Evolutionary conservation across 352 stramenopile genomes (phyloP).

Genomic region (Globisporangium uncinulatum): DNA sequence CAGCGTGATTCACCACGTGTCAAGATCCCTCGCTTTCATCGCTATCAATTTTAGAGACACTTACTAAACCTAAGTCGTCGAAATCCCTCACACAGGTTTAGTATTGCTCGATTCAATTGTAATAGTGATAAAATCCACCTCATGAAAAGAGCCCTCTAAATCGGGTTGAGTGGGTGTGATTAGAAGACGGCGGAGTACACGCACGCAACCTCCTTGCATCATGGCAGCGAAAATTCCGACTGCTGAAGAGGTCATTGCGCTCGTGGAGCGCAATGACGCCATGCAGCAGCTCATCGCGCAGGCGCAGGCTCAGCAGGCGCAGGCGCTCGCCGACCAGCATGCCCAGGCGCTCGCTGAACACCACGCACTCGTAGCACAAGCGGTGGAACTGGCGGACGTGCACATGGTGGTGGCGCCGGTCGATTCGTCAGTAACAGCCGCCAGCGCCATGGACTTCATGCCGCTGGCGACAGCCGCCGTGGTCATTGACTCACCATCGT

Average conservation of each 20-base stretch:
- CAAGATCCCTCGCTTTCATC: background rate
- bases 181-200: conserved; percentile 26
- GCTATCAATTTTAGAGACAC: too few species aligned
- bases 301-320: conserved; percentile 35
- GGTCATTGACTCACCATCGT: too few species aligned
- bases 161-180: conserved; percentile 10
- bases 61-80: background rate
- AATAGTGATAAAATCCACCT: conserved; percentile 2
- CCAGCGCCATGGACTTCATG: conserved; percentile 21
- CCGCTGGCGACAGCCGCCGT: conserved; percentile 16
- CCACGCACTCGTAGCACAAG: background rate
- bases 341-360: conserved; percentile 17
- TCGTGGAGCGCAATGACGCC: conserved; percentile 28
- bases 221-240: conserved; percentile 43
- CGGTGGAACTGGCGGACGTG: conserved; percentile 4
- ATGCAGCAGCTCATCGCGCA: conserved; percentile 62
- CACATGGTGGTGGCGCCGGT: conserved; percentile 6
- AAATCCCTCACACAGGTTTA: too few species aligned
- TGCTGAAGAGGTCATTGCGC: conserved; percentile 50
- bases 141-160: background rate
- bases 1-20: too few species aligned
- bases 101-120: too few species aligned
- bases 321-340: conserved; percentile 13
- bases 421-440: background rate
- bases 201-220: background rate